Conservation (phyloP, 805 yeast genomes). For the Saccharomyces cerevisiae region DNA sequence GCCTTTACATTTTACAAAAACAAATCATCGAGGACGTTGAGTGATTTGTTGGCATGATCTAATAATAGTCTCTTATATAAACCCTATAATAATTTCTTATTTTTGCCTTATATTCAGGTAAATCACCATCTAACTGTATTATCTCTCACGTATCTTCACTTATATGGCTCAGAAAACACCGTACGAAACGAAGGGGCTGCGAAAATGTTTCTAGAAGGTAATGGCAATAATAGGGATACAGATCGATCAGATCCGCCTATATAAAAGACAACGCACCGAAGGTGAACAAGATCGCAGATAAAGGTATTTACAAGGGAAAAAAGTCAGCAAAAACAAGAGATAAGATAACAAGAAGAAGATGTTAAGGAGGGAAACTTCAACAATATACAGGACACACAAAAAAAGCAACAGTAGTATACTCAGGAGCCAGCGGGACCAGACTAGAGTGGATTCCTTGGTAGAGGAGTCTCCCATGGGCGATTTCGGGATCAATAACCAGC, state of each 20-base stretch:
- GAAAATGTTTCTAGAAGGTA: background rate
- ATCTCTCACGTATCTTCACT: background rate
- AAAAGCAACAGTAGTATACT: background rate
- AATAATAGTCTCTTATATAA: background rate
- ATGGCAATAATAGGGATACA: background rate
- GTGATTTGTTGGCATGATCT: slow-evolving; percentile 4
- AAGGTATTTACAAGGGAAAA: background rate
- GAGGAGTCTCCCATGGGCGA: slow-evolving; percentile 6
- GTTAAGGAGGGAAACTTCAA: background rate
- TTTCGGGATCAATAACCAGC: slow-evolving; percentile 7
- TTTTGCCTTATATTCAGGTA: background rate
- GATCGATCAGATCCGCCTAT: background rate
- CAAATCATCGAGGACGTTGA: slow-evolving; percentile 34
- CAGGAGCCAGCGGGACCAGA: background rate
- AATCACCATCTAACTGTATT: background rate
- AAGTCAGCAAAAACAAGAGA: background rate
- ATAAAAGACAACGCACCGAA: background rate
- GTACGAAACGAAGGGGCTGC: background rate
- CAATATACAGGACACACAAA: background rate
- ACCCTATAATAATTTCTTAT: background rate
- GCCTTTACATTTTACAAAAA: slow-evolving; percentile 25
- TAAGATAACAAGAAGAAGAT: background rate
- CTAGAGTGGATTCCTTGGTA: background rate
- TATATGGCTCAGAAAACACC: background rate
- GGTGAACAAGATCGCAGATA: background rate